Percentiles rank a stretch among this genome's conserved stretches.
Conservation (phyloP, 2,329 filamentous ascomycete genomes). For the Diplocarpon mali region DNA sequence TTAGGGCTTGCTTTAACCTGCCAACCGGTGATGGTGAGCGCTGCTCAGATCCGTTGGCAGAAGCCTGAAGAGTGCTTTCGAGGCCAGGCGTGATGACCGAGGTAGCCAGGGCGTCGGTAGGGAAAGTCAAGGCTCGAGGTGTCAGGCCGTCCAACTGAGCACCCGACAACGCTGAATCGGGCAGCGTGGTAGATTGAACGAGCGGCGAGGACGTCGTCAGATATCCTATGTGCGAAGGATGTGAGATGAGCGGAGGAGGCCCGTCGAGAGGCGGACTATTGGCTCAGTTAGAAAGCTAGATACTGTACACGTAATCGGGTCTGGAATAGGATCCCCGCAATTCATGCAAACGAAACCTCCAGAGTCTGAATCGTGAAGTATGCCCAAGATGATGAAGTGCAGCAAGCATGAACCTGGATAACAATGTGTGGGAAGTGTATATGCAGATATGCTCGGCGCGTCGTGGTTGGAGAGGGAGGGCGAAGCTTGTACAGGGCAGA, state of each 20-base stretch:
- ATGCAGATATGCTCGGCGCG: neutral
- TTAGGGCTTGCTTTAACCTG: conserved; percentile 63
- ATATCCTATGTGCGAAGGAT: conserved; percentile 56
- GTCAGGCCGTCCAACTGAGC: conserved; percentile 26
- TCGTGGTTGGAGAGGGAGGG: neutral
- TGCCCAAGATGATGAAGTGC: neutral
- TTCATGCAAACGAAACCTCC: conserved; percentile 9
- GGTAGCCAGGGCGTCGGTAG: conserved; percentile 23
- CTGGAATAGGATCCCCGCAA: conserved; percentile 5
- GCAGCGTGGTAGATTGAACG: conserved; percentile 45
- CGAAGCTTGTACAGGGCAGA: conserved; percentile 11
- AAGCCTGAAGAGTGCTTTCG: conserved; percentile 32
- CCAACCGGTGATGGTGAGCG: conserved; percentile 59
- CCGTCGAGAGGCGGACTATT: conserved; percentile 23
- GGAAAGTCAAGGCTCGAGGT: conserved; percentile 31
- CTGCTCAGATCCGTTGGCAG: conserved; percentile 35
- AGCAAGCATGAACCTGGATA: conserved; percentile 8
- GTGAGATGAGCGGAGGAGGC: conserved; percentile 42
- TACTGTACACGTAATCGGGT: conserved; percentile 11
- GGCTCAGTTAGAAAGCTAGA: conserved; percentile 13
- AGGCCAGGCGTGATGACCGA: conserved; percentile 27
- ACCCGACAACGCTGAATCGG: conserved; percentile 28
- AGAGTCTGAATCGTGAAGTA: conserved; percentile 6
- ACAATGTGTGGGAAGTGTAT: neutral
- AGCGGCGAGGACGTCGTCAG: conserved; percentile 59